phyloP scores from a whole-genome alignment of 176 grass and related monocot species.

The Chloris gayana region DNA sequence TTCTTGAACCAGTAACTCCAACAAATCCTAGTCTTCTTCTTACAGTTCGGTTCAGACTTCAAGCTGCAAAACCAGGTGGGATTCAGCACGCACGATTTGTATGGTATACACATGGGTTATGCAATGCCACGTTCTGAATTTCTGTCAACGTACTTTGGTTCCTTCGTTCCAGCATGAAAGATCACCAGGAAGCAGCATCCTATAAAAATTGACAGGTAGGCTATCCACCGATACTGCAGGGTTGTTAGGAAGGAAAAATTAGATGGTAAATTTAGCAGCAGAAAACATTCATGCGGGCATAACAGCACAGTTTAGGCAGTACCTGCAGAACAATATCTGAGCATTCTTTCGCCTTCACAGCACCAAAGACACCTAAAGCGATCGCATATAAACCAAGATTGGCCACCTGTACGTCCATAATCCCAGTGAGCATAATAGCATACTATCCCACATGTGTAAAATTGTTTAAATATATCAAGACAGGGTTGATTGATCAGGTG shows the following conservation, averaged over 20 bases:
- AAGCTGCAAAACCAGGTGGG: conserved; percentile 38
- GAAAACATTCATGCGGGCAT: background rate
- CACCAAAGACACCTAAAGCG: conserved; percentile 56
- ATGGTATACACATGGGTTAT: background rate
- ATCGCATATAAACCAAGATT: conserved; percentile 71
- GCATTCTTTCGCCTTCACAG: conserved; percentile 36
- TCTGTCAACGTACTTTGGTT: conserved; percentile 48
- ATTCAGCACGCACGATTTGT: background rate
- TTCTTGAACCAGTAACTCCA: conserved; percentile 86
- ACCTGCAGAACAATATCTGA: conserved; percentile 72
- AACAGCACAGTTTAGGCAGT: background rate
- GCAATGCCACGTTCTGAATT: background rate
- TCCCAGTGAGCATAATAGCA: conserved; percentile 42
- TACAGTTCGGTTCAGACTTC: conserved; percentile 48
- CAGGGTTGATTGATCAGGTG: background rate
- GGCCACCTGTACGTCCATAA: conserved; percentile 54
- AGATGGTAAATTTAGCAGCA: background rate
- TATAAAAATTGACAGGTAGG: conserved; percentile 64
- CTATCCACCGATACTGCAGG: conserved; percentile 70
- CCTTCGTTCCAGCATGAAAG: conserved; percentile 62
- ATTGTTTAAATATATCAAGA: background rate
- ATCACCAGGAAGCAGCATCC: conserved; percentile 66
- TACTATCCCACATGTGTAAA: conserved; percentile 18
- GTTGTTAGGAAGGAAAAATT: background rate
- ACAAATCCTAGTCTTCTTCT: conserved; percentile 50